Percentiles rank a stretch among this genome's conserved stretches.
Conservation (phyloP, 495 filamentous ascomycete genomes). For the Xylaria venustula region DNA sequence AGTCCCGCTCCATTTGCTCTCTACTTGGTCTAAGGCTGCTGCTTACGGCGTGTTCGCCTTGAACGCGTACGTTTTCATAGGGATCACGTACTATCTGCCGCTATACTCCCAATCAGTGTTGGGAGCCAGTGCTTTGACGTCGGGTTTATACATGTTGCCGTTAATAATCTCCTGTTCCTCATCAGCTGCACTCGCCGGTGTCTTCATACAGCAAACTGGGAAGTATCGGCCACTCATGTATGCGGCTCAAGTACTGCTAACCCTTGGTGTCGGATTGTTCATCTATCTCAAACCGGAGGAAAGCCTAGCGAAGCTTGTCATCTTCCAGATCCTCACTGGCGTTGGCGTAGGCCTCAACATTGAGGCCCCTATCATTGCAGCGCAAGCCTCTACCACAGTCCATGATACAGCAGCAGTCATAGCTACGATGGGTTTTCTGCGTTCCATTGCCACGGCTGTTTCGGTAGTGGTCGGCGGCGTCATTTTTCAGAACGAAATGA, state of each 20-base stretch:
- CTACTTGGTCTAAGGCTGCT: constrained; percentile 53
- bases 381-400: constrained; percentile 12
- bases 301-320: constrained; percentile 49
- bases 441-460: constrained; percentile 51
- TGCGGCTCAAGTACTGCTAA: constrained; percentile 45
- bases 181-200: constrained; percentile 44
- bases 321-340: constrained; percentile 48
- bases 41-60: constrained; percentile 47
- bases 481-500: constrained; percentile 56
- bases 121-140: constrained; percentile 38
- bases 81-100: constrained; percentile 49
- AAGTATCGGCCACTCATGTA: constrained; percentile 56
- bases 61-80: constrained; percentile 36
- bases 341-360: constrained; percentile 46
- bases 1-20: constrained; percentile 64
- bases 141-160: constrained; percentile 45
- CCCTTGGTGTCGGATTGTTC: constrained; percentile 54
- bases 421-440: constrained; percentile 52
- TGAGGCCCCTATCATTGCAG: constrained; percentile 24
- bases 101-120: constrained; percentile 63
- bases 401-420: constrained; percentile 54
- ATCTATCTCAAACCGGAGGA: constrained; percentile 44
- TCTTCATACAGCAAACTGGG: constrained; percentile 60
- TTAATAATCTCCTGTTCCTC: constrained; percentile 49
- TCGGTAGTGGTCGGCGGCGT: constrained; percentile 57